Conservation (phyloP, 352 stramenopile genomes). For the Phytopythium helicoides region DNA sequence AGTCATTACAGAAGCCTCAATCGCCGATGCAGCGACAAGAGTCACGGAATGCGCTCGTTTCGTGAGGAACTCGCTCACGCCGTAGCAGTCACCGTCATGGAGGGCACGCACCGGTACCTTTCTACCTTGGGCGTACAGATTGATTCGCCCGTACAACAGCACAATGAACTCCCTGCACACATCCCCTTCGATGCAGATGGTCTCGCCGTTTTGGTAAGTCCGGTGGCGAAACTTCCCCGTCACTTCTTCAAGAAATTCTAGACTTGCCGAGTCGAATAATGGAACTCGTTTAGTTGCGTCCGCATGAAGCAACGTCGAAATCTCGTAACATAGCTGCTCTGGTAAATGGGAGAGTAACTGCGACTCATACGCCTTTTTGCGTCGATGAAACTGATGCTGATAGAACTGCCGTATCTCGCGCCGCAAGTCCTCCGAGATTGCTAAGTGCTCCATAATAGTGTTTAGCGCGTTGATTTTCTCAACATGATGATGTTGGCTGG, state of each 20-base stretch:
- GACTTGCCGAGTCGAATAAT: conserved; percentile 62
- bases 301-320: conserved; percentile 67
- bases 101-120: conserved; percentile 52
- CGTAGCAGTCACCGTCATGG: conserved; percentile 67
- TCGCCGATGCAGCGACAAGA: conserved; percentile 38
- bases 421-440: conserved; percentile 51
- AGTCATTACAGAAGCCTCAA: conserved; percentile 71
- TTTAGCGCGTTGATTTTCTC: conserved; percentile 73
- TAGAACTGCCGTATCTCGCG: conserved; percentile 73
- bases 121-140: conserved; percentile 52
- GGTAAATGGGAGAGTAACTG: conserved; percentile 62
- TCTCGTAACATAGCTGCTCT: conserved; percentile 72
- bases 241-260: conserved; percentile 74
- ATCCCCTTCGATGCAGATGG: conserved; percentile 64
- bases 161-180: conserved; percentile 72
- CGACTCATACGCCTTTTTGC: conserved; percentile 70
- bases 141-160: conserved; percentile 55
- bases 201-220: conserved; percentile 71
- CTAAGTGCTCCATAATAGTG: conserved; percentile 52
- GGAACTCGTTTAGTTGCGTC: conserved; percentile 48
- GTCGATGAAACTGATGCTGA: conserved; percentile 52
- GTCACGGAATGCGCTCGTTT: conserved; percentile 38
- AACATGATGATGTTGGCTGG: conserved; percentile 55
- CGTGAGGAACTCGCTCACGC: conserved; percentile 65
- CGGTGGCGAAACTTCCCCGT: conserved; percentile 76